Base-by-base conservation (phyloP, 2,329 filamentous ascomycete genomes). In the Hypoxylon sp. region DNA sequence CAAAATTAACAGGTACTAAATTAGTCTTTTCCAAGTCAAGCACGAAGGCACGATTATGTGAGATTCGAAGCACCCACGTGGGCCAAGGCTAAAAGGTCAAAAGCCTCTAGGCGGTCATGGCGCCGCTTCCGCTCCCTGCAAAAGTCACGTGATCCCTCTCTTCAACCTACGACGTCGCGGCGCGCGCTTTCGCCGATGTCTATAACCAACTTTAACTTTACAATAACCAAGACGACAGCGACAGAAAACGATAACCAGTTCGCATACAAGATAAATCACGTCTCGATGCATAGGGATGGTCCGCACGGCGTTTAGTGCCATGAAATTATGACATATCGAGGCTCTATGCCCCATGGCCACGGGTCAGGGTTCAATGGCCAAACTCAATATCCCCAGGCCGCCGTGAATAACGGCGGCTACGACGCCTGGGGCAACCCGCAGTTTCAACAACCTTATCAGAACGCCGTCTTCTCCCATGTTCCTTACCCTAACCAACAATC, bases 251-350 rank as follows among this genome's bases (percentile, higher is more conserved):
- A 19, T 17, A 30, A 53, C 41, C 23, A 14, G 9, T 45, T 56
- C 52, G 38, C 59, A 52, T 53, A 25, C 10, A 34, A 25, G 30
- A 53, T 11, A 23, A 23, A 63, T 58, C 43, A 48, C 38, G n/a
- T 38, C 36, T 46, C 49, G 32, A 48, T 19, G 23, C n/a, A 65
- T 46, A 56, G 65, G 55, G 57, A 66, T 63, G 51, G 65, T 63
- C 52, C 70, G 60, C 53, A 72, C 63, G 58, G 67, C 66, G 56
- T 51, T 56, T 50, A 70, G 63, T 67, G 71, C 65, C 62, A 75
- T 74, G 74, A 73, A 75, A 76, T 75, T 74, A 78, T 79, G 77
- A 79, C 75, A 71, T 78, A 77, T 74, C 75, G 75, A 58, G 76
- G 75, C 69, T 73, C 74, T 43, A 61, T 74, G 46, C 77, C 77